These are phyloP conservation scores for Ascochyta rabiei DNA, from an alignment of 2,329 filamentous ascomycete genomes.

Conservation along the genomic window DNA sequence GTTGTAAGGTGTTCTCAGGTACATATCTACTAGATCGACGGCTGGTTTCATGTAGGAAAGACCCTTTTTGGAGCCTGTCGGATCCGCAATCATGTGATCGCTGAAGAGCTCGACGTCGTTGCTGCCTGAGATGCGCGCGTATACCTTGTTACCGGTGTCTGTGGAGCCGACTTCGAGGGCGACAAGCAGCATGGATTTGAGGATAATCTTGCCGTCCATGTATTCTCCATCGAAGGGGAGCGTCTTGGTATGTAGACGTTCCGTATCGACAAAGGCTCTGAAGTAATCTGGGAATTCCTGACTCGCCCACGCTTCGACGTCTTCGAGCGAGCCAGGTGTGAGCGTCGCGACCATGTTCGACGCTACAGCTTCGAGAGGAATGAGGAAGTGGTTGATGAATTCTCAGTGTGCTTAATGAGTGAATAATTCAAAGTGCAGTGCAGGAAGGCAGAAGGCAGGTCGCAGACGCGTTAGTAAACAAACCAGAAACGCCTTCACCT, in stretches of 20 bases:
- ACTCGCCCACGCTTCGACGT: constrained; percentile 3
- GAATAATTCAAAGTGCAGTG: background rate
- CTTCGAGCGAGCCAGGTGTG: background rate
- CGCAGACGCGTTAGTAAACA: background rate
- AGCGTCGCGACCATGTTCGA: background rate
- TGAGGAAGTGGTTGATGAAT: background rate
- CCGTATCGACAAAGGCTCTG: background rate
- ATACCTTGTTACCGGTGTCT: background rate
- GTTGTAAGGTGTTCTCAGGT: background rate
- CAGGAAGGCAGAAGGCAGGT: background rate
- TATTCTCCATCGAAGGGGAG: background rate
- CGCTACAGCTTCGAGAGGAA: background rate
- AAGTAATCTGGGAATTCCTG: background rate
- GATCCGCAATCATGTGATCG: too few species aligned
- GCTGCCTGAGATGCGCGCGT: background rate
- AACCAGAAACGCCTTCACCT: background rate
- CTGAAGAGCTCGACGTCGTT: constrained; percentile 1
- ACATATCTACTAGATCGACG: background rate
- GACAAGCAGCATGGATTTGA: background rate
- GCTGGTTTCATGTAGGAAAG: background rate
- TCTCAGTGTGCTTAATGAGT: background rate
- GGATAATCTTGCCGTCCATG: background rate
- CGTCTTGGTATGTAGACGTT: background rate
- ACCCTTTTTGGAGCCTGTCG: too few species aligned
- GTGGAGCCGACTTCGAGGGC: background rate